These are phyloP conservation scores for Phascolomyces articulosus DNA, from an alignment of 371 early-diverging fungal genomes.

Conservation along the genomic window DNA sequence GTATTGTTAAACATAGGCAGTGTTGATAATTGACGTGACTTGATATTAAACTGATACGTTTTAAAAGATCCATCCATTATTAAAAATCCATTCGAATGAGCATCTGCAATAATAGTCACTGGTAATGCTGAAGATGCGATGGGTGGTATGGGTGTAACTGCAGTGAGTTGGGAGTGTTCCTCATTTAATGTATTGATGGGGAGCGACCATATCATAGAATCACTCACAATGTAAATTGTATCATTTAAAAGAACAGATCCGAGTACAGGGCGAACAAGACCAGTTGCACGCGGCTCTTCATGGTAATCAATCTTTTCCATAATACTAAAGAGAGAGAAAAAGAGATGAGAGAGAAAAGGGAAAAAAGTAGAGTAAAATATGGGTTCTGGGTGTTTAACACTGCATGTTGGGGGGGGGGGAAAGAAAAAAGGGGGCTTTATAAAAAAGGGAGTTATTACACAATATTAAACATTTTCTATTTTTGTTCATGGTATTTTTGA, in stretches of 20 bases:
- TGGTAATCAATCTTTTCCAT: neutral
- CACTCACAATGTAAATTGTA: constrained; percentile 8
- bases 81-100: neutral
- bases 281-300: constrained; percentile 1
- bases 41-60: neutral
- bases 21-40: neutral
- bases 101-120: neutral
- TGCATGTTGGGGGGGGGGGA: too few relatives aligned
- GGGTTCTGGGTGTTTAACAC: too few relatives aligned
- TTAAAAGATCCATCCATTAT: neutral
- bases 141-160: neutral
- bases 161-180: neutral
- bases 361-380: constrained; percentile 4
- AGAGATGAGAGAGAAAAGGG: neutral
- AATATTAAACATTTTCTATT: too few relatives aligned
- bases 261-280: neutral
- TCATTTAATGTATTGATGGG: neutral
- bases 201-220: constrained; percentile 8
- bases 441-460: too few relatives aligned
- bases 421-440: too few relatives aligned
- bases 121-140: too few relatives aligned
- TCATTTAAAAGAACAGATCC: constrained; percentile 1
- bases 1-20: neutral
- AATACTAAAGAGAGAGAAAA: neutral
- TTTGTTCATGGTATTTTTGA: too few relatives aligned